Base-by-base conservation (phyloP, 495 filamentous ascomycete genomes). In the Penicillium flavigenum region DNA sequence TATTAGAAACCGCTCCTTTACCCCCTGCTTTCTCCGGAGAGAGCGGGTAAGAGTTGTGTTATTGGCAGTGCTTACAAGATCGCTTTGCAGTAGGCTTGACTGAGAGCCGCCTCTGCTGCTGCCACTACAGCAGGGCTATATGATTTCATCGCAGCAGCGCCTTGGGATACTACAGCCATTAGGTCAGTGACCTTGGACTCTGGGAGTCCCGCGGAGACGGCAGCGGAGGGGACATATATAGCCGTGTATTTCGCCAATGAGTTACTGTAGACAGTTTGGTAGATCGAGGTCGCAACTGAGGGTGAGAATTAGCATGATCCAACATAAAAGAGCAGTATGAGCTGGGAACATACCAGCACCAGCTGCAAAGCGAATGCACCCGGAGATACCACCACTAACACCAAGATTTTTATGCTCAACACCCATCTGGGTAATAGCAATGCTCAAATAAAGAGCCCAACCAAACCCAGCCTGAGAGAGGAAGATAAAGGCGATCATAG, bases 321-420 rank as follows among this genome's bases (percentile, higher is more conserved):
- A 53, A 46, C 8, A 36, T 24, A 19, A 47, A 9, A 38, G 16
- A 10, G 26, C n/a, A 45, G 24, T 41, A 39, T 41, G 19, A 45
- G 9, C 6, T n/a, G 16, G n/a, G 34, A 20, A 49, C 65, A 45
- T 63, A 68, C 65, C 57, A 45, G 65, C 65, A 31, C 65, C 65
- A 49, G 56, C 56, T 19, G 65, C 65, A 57, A 64, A 67, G 0
- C 65, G 62, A 55, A 67, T 64, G 20, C 59, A 61, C 0, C 65
- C 65, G 2, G 65, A 65, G 24, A 68, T 61, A 26, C 65, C 65
- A 29, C 65, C 63, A 59, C 62, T 65, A 3, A 65, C 60, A 32
- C 65, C 65, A 24, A 68, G 60, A n/a, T 63, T 63, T 43, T 65
- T 65, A 16, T 68, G 65, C 5, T 65, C 63, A 39, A 65, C 63